phyloP scores from a whole-genome alignment of 2,329 filamentous ascomycete genomes.

The Aspergillus costaricaensis region DNA sequence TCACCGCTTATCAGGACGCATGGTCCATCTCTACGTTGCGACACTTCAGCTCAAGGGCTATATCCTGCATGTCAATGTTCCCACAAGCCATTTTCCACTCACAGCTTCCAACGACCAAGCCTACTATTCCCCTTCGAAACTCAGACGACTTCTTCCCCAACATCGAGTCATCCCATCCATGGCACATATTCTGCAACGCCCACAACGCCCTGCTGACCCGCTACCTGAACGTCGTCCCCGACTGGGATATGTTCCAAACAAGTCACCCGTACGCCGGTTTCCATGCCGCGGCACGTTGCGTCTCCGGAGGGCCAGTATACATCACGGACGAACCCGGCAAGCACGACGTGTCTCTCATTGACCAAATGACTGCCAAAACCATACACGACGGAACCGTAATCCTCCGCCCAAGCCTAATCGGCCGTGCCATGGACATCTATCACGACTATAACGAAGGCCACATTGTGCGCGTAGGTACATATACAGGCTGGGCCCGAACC shows the following conservation, averaged over 20 bases:
- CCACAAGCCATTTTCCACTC: constrained; percentile 85
- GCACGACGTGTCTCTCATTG: constrained; percentile 73
- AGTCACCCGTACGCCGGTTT: constrained; percentile 71
- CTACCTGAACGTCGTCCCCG: constrained; percentile 82
- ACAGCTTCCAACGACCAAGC: constrained; percentile 74
- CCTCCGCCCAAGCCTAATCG: constrained; percentile 73
- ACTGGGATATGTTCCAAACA: constrained; percentile 78
- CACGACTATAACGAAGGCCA: constrained; percentile 71
- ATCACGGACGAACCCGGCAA: constrained; percentile 87
- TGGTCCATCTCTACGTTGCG: constrained; percentile 78
- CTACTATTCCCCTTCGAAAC: constrained; percentile 75
- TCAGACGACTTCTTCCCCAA: constrained; percentile 90
- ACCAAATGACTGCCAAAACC: constrained; percentile 77
- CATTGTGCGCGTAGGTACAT: constrained; percentile 76
- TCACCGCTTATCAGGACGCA: constrained; percentile 76
- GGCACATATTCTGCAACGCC: constrained; percentile 94
- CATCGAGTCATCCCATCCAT: constrained; percentile 76
- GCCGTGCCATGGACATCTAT: constrained; percentile 73
- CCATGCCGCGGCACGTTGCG: constrained; percentile 85
- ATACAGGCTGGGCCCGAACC: constrained; percentile 66
- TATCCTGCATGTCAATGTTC: constrained; percentile 93
- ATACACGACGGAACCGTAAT: constrained; percentile 73
- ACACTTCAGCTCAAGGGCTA: constrained; percentile 74
- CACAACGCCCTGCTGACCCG: constrained; percentile 82
- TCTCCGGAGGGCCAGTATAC: constrained; percentile 90